Conservation (phyloP, 352 stramenopile genomes). For the Phytophthora pseudosyringae region DNA sequence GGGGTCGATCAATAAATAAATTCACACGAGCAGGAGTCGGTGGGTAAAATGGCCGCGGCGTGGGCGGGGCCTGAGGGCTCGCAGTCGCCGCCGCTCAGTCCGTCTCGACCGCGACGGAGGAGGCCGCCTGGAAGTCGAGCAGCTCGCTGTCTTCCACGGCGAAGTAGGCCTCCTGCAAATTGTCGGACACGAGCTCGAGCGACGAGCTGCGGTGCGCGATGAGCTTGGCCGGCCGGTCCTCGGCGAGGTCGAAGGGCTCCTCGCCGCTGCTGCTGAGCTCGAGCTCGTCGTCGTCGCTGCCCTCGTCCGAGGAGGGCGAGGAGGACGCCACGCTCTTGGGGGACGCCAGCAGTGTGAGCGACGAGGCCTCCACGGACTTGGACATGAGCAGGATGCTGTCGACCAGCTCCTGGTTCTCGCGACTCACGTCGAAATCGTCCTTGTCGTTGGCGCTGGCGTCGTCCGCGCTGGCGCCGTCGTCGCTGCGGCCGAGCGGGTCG, state of each 20-base stretch:
- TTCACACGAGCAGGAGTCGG: conserved; percentile 33
- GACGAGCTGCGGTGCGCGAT: conserved; percentile 40
- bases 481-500: conserved; percentile 36
- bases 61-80: background rate
- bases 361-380: conserved; percentile 68
- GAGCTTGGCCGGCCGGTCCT: conserved; percentile 39
- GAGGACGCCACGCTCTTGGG: conserved; percentile 71
- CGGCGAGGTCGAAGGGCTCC: conserved; percentile 44
- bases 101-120: conserved; percentile 25
- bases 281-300: conserved; percentile 54
- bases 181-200: conserved; percentile 79
- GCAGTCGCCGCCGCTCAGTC: conserved; percentile 27
- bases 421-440: conserved; percentile 42
- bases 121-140: conserved; percentile 60
- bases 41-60: conserved; percentile 17
- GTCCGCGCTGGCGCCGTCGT: conserved; percentile 35
- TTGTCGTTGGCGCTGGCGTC: conserved; percentile 16
- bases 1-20: conserved; percentile 56
- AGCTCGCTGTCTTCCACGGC: conserved; percentile 70
- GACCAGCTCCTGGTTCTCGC: conserved; percentile 73
- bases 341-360: conserved; percentile 54
- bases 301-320: conserved; percentile 50
- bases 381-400: conserved; percentile 84
- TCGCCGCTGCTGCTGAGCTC: conserved; percentile 40
- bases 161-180: conserved; percentile 76